Base-by-base conservation (phyloP, 805 yeast genomes). In the Starmerella apicola region DNA sequence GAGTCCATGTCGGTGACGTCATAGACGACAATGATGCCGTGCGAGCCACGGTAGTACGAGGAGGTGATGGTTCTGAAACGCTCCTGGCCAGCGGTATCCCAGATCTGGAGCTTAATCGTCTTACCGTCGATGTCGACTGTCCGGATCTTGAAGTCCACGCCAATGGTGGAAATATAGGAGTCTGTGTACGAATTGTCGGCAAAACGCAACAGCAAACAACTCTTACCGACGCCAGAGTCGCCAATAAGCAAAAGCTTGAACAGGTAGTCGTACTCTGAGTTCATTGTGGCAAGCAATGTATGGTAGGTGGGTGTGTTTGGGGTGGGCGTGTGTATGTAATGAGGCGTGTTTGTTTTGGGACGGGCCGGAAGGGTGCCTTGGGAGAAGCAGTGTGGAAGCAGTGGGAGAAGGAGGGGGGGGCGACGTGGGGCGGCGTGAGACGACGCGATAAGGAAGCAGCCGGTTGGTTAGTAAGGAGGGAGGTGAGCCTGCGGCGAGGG, bases 1-100 rank as follows among this genome's bases (percentile, higher is more conserved):
- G 65, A 57, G 50, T 66, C 67, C 65, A 84, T 95, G 63, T 91
- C 97, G 38, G 98, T 91, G 34, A 91, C 96, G 60, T 88, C 98
- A 62, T 91, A 88, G 38, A 88, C 98, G 54, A 88, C 88, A 55
- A 88, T 91, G 62, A 88, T 91, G 46, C 98, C 98, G 60, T 88
- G 97, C 10, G 97, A 95, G 42, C 98, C 98, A 62, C 98, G 80
- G 70, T 88, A 88, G 67, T 88, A 88, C 13, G 95, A 83, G 12
- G 95, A 82, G 10, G 97, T 91, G 65, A 88, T 88, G 37, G 98
- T 91, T 66, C 97, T 78, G 68, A 91, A 91, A 55, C 98, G 71
- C 64, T 91, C 98, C 68, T 91, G 98, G 34, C 98, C 98, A 10
- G 97, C 98, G 41, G 98, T 91, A 61, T 91, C 98, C 98, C 98